Conservation (phyloP, 108 stramenopile genomes). For the Pseudonitzschia multistriata region DNA sequence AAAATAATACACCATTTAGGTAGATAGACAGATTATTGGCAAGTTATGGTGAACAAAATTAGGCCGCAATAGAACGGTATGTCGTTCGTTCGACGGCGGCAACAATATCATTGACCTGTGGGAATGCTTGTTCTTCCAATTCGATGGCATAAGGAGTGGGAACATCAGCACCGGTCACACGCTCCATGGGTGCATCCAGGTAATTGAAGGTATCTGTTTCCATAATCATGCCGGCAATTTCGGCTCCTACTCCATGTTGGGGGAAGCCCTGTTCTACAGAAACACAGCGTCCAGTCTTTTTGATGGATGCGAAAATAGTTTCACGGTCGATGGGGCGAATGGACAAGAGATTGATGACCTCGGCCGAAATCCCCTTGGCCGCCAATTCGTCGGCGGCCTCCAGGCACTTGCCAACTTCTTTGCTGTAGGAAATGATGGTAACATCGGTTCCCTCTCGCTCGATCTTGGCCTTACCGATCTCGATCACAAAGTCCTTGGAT, state of each 20-base stretch:
- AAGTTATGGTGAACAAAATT: too few species aligned
- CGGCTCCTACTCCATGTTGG: slow-evolving; percentile 96
- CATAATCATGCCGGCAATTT: slow-evolving; percentile 95
- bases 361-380: slow-evolving; percentile 80
- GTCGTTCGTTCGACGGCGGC: slow-evolving; percentile 86
- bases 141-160: slow-evolving; percentile 99
- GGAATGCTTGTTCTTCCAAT: slow-evolving; percentile 91
- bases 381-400: slow-evolving; percentile 91
- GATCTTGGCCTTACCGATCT: slow-evolving; percentile 90
- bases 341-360: slow-evolving; percentile 95
- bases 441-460: slow-evolving; percentile 93
- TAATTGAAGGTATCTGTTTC: slow-evolving; percentile 98
- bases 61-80: slow-evolving; percentile 38
- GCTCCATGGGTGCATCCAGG: slow-evolving; percentile 98
- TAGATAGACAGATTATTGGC: too few species aligned
- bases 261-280: slow-evolving; percentile 98
- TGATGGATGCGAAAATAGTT: slow-evolving; percentile 89
- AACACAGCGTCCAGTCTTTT: slow-evolving; percentile 95
- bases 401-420: slow-evolving; percentile 86
- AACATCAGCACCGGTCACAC: slow-evolving; percentile 98
- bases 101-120: slow-evolving; percentile 90
- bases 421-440: slow-evolving; percentile 93
- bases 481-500: slow-evolving; percentile 88
- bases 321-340: slow-evolving; percentile 96
- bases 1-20: too few species aligned